Base-by-base conservation (phyloP, 1,284 basidiomycete species). In the Naganishia sp. region DNA sequence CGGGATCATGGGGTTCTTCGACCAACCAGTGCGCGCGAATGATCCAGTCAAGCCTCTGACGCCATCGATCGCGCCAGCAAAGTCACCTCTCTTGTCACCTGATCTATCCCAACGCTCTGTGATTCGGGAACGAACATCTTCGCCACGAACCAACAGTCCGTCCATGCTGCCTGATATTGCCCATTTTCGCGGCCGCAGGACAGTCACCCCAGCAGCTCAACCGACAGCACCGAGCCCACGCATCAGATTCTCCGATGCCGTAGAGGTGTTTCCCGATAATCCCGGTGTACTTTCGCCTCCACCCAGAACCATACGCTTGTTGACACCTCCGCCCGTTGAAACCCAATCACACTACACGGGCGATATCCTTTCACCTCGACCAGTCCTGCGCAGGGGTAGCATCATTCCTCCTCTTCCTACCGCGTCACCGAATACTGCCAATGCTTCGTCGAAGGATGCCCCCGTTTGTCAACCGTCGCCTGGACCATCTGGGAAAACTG, bases 191-290 rank as follows among this genome's bases (percentile, higher is more conserved):
- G 47, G 35, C 9, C 58, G 49, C 5, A 42, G 13, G 15, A 23
- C 58, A 35, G 47, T 35, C 7, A 54, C 50, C 9, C 32, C 45
- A 15, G 31, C 18, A 18, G 15, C 28, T 11, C 39, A 28, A 15
- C n/a, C 49, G 39, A 17, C 23, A 25, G 18, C 28, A 15, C 35
- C 35, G 11, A 61, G 39, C 35, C 58, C 47, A 4, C 50, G 47
- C 18, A 10, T 50, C 23, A 32, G 58, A 18, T 61, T 61, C n/a
- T 61, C 58, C n/a, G 58, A 61, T 41, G 47, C 50, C 41, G 58
- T 61, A 10, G 18, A 25, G 25, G 23, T 61, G 15, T 23, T 23
- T 18, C 18, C 11, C 15, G 58, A 31, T 6, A 35, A 42, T 15
- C 28, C 45, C 25, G 43, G 28, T 18, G 31, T 50, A 1, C 25